A percentile compares a stretch with the other conserved stretches of the same genome.
Evolutionary conservation across 306 rosid species (phyloP).

Genomic region (Echinosophora koreensis): DNA sequence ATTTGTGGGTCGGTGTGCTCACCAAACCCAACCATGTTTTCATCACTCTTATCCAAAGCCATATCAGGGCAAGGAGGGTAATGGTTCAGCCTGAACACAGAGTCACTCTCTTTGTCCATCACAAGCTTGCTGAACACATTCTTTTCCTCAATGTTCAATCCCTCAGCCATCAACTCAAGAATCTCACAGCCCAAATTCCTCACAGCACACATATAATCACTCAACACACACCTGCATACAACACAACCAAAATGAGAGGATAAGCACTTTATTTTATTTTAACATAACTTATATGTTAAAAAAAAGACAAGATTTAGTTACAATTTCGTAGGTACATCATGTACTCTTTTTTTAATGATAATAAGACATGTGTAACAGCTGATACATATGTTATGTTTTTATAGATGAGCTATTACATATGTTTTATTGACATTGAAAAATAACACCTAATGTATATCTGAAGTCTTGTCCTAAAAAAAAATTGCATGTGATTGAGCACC

Average conservation of each 20-base stretch:
- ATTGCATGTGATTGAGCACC: no score
- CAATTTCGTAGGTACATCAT: no score
- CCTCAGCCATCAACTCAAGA: conserved; percentile 83
- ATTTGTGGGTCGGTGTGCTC: conserved; percentile 94
- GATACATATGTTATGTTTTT: no score
- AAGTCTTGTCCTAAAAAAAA: no score
- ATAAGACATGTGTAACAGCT: no score
- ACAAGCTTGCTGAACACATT: conserved; percentile 74
- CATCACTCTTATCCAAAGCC: conserved; percentile 36
- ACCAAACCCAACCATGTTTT: conserved; percentile 77
- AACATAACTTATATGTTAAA: no score
- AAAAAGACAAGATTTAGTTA: no score
- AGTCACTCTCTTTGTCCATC: conserved; percentile 80
- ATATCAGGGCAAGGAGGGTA: conserved; percentile 80
- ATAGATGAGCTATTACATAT: no score
- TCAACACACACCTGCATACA: conserved; percentile 29
- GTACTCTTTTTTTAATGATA: no score
- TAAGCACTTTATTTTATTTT: not conserved
- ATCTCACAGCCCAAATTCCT: conserved; percentile 72
- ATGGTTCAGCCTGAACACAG: conserved; percentile 74
- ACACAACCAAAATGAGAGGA: not conserved
- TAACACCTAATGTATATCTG: no score
- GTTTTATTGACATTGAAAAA: no score
- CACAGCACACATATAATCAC: conserved; percentile 62
- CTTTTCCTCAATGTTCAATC: conserved; percentile 62